Conservation (phyloP, 495 filamentous ascomycete species). For the Bryoglossum gracile region DNA sequence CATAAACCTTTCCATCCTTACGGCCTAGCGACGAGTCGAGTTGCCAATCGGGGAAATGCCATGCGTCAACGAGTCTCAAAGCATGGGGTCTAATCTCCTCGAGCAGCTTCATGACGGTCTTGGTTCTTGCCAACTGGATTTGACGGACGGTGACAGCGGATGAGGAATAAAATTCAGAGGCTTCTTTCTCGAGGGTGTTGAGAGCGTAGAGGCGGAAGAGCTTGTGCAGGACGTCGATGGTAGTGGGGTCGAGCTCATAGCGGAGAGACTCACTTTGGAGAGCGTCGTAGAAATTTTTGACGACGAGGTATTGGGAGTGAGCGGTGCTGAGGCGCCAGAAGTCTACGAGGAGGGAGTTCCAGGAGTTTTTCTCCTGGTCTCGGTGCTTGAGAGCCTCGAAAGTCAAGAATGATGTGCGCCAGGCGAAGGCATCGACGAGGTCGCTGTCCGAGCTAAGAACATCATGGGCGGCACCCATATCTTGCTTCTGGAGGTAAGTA, state of each 20-base stretch:
- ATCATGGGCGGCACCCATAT: conserved; percentile 62
- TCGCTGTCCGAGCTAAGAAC: conserved; percentile 54
- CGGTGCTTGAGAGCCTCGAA: conserved; percentile 66
- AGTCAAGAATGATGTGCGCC: conserved; percentile 60
- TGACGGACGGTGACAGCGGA: conserved; percentile 56
- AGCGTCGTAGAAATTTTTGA: conserved; percentile 67
- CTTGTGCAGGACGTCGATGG: conserved; percentile 45
- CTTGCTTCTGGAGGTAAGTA: conserved; percentile 50
- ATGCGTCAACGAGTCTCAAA: conserved; percentile 56
- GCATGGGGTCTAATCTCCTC: conserved; percentile 63
- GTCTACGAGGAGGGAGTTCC: conserved; percentile 66
- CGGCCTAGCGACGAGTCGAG: conserved; percentile 57
- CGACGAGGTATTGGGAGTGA: conserved; percentile 61
- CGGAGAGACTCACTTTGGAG: conserved; percentile 38
- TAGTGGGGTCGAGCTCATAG: conserved; percentile 44
- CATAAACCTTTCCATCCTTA: conserved; percentile 60
- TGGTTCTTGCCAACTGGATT: conserved; percentile 51
- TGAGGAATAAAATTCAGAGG: conserved; percentile 59
- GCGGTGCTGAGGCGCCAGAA: conserved; percentile 65
- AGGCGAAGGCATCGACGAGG: conserved; percentile 62
- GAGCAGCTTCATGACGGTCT: conserved; percentile 54
- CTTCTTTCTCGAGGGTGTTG: conserved; percentile 58
- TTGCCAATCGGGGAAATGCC: conserved; percentile 65
- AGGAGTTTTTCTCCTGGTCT: conserved; percentile 59
- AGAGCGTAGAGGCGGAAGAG: conserved; percentile 61